A percentile compares a stretch with the other conserved stretches of the same genome.
Evolutionary conservation across 192 early-diverging fungal genomes (phyloP).

Genomic region (Geosiphon pyriformis): DNA sequence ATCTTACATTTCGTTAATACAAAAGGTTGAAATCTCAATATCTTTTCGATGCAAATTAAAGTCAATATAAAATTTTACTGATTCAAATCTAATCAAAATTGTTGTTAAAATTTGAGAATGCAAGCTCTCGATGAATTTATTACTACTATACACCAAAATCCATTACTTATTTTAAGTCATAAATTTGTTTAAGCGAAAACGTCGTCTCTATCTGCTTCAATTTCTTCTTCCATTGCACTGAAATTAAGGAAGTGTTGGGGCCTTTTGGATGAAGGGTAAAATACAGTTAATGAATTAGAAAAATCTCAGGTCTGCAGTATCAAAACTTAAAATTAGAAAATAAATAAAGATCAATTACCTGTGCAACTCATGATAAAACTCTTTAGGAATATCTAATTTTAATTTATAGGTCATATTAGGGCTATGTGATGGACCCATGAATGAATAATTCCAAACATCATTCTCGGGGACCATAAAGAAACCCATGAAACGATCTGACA

Average conservation of each 20-base stretch:
- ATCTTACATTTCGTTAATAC: too few relatives aligned
- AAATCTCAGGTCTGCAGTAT: not conserved
- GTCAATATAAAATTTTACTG: too few relatives aligned
- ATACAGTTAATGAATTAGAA: not conserved
- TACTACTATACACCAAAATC: too few relatives aligned
- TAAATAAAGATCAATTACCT: constrained; percentile 21
- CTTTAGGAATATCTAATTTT: constrained; percentile 87
- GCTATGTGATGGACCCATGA: constrained; percentile 92
- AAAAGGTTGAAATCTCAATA: too few relatives aligned
- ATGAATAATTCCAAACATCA: constrained; percentile 98
- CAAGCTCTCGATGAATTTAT: too few relatives aligned
- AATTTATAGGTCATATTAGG: constrained; percentile 90
- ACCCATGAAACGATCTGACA: constrained; percentile 94
- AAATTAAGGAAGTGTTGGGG: constrained; percentile 96
- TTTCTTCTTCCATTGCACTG: constrained; percentile 57
- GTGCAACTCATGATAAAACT: constrained; percentile 96
- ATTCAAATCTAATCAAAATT: too few relatives aligned
- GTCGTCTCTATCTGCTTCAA: constrained; percentile 59
- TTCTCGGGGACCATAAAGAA: constrained; percentile 98
- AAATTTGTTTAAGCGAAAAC: constrained; percentile 55
- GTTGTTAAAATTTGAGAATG: too few relatives aligned
- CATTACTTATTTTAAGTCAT: too few relatives aligned
- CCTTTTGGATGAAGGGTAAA: constrained; percentile 25
- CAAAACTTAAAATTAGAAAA: not conserved
- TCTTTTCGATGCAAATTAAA: too few relatives aligned